Evolutionary conservation across 2,329 filamentous ascomycete genomes (phyloP).

Genomic region (Fonsecaea multimorphosa): DNA sequence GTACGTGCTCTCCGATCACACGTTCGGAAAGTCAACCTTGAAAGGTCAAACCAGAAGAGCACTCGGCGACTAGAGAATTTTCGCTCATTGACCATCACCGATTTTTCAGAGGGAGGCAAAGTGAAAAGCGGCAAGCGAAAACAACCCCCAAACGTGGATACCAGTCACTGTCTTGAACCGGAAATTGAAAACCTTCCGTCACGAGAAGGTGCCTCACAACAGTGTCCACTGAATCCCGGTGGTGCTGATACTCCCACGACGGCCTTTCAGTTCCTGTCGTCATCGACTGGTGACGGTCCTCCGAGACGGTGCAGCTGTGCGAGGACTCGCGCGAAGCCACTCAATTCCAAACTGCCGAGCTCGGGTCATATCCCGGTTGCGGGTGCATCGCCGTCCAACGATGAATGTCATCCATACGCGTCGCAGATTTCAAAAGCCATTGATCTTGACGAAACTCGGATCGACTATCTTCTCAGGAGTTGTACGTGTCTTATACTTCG

Average conservation of each 20-base stretch:
- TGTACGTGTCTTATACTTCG: conserved; percentile 4
- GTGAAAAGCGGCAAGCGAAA: conserved; percentile 17
- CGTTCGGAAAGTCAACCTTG: conserved; percentile 26
- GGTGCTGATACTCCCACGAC: conserved; percentile 5
- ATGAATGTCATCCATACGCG: conserved; percentile 11
- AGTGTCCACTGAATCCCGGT: conserved; percentile 3
- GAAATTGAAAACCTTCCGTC: conserved; percentile 20
- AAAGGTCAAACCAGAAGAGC: conserved; percentile 22
- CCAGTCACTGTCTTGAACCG: conserved; percentile 13
- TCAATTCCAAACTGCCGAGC: background rate
- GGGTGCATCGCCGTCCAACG: background rate
- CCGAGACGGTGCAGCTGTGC: conserved; percentile 1
- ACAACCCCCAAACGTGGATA: background rate
- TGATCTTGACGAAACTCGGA: conserved; percentile 13
- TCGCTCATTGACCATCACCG: conserved; percentile 22
- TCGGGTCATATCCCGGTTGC: background rate
- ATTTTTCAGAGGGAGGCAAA: conserved; percentile 22
- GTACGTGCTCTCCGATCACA: conserved; percentile 26
- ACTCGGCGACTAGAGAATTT: conserved; percentile 27
- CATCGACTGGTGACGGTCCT: background rate
- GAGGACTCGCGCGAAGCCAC: background rate
- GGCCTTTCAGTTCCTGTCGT: conserved; percentile 16
- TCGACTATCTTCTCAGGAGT: conserved; percentile 22
- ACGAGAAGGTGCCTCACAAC: conserved; percentile 6
- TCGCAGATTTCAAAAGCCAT: conserved; percentile 10